Evolutionary conservation across 148 eudicot species (phyloP).

Genomic region (Nepenthes mirabilis): DNA sequence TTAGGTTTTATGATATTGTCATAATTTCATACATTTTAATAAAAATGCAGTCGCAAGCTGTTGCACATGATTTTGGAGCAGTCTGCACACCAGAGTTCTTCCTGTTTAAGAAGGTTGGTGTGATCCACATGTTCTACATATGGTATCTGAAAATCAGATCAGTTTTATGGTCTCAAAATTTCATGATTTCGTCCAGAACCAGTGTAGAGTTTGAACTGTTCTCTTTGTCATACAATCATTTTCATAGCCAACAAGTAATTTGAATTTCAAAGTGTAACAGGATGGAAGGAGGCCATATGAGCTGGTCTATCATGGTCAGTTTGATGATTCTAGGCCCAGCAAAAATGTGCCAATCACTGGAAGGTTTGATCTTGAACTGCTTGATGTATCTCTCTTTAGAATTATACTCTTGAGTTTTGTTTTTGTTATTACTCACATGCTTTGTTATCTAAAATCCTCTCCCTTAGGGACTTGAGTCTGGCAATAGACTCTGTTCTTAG

Average conservation of each 20-base stretch:
- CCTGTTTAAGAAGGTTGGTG: conserved; percentile 69
- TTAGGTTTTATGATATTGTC: not conserved
- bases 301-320: conserved; percentile 94
- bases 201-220: no score
- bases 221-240: no score
- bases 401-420: not conserved
- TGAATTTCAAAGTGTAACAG: no score
- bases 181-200: not conserved
- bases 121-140: not conserved
- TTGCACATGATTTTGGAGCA: conserved; percentile 84
- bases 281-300: conserved; percentile 81
- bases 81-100: conserved; percentile 95
- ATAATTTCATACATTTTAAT: not conserved
- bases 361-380: conserved; percentile 26
- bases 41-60: conserved; percentile 71
- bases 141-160: not conserved
- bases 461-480: conserved; percentile 59
- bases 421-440: not conserved
- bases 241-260: no score
- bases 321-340: conserved; percentile 90
- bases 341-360: conserved; percentile 65
- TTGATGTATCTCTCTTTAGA: not conserved
- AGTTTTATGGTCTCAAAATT: not conserved
- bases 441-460: not conserved
- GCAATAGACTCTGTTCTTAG: conserved; percentile 84